Evolutionary conservation across 129 eudicot genomes (phyloP).

Genomic region (Solidago caesia): DNA sequence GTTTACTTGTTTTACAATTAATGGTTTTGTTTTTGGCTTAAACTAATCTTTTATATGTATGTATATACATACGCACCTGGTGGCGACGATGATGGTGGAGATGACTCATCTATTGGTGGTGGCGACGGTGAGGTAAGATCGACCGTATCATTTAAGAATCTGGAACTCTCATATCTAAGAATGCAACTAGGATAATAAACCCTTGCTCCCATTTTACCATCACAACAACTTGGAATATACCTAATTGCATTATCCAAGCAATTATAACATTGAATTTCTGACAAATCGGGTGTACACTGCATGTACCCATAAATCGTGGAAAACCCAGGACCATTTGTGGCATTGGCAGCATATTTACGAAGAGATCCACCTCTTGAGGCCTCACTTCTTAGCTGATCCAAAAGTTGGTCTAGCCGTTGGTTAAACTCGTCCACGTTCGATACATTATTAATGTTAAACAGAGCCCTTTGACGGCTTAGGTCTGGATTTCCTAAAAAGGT

Average conservation of each 20-base stretch:
- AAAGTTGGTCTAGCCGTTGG: slow-evolving; percentile 1
- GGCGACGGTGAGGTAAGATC: slow-evolving; percentile 16
- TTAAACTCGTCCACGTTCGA: slow-evolving; percentile 22
- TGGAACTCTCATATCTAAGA: slow-evolving; percentile 29
- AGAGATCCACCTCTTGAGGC: slow-evolving; percentile 41
- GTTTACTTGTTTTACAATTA: too few relatives aligned
- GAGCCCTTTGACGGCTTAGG: too few relatives aligned
- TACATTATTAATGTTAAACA: neutral
- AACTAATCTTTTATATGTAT: too few relatives aligned
- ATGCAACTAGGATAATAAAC: slow-evolving; percentile 31
- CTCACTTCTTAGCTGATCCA: slow-evolving; percentile 26
- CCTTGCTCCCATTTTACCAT: slow-evolving; percentile 28
- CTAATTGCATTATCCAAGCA: slow-evolving; percentile 20
- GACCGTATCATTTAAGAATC: slow-evolving; percentile 21
- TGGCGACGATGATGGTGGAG: neutral
- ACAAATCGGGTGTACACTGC: slow-evolving; percentile 43
- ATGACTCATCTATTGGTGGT: slow-evolving; percentile 7
- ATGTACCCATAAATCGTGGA: slow-evolving; percentile 27
- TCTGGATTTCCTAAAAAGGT: slow-evolving; percentile 29
- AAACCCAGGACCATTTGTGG: neutral
- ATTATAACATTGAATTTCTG: slow-evolving; percentile 15
- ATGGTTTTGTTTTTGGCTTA: too few relatives aligned
- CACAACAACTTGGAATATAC: slow-evolving; percentile 13
- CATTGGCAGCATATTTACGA: slow-evolving; percentile 37
- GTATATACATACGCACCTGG: too few relatives aligned